Evolutionary conservation across 345 rosid species (phyloP).

Genomic region (Leavenworthia alabamica): DNA sequence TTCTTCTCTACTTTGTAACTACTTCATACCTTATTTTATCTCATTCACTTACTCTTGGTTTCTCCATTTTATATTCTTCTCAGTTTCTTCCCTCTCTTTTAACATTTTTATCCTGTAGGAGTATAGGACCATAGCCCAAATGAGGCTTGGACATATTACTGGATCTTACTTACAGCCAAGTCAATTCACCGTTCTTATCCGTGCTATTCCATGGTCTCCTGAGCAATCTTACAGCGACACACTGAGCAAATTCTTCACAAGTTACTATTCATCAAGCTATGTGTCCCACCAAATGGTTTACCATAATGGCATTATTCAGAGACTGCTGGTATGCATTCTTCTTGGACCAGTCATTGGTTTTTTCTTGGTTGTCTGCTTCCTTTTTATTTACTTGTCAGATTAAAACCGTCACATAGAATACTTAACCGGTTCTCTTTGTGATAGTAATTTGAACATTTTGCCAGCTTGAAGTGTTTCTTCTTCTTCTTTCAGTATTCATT

Average conservation of each 20-base stretch:
- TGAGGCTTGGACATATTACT: slow-evolving; percentile 64
- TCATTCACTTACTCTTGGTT: neutral
- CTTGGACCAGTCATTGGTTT: neutral
- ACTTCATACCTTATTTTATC: slow-evolving; percentile 18
- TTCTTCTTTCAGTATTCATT: neutral
- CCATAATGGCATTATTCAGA: slow-evolving; percentile 52
- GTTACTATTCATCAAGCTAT: slow-evolving; percentile 69
- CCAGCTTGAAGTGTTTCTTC: too few species aligned
- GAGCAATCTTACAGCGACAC: slow-evolving; percentile 63
- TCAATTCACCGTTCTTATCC: slow-evolving; percentile 82
- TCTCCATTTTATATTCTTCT: neutral
- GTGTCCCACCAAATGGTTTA: slow-evolving; percentile 88
- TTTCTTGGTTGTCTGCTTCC: neutral
- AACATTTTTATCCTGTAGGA: slow-evolving; percentile 40
- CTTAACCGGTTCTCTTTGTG: neutral
- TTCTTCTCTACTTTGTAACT: slow-evolving; percentile 85
- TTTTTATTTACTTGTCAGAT: too few species aligned
- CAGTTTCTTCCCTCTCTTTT: neutral
- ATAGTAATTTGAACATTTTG: neutral
- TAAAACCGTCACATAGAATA: neutral
- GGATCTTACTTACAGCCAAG: slow-evolving; percentile 54
- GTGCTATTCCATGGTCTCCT: slow-evolving; percentile 69
- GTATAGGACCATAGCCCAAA: slow-evolving; percentile 62
- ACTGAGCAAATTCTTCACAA: slow-evolving; percentile 53
- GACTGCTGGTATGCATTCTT: slow-evolving; percentile 58